Evolutionary conservation across 2,329 filamentous ascomycete species (phyloP), one percentile per base, ranked within the genome.

Genomic region (Phialophora expanda): DNA sequence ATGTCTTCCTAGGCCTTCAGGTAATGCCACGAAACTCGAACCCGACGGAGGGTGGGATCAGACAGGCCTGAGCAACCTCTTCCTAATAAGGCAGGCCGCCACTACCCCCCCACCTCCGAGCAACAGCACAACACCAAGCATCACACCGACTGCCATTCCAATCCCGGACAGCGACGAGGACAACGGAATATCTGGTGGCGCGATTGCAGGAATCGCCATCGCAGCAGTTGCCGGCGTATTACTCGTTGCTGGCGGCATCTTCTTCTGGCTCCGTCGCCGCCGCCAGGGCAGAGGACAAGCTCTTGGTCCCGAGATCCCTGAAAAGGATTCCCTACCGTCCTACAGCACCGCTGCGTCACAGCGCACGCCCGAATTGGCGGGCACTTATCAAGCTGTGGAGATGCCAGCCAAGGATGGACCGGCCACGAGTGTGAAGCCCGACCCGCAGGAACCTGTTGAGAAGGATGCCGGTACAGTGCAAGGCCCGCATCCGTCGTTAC

Each of bases 41-140:
- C 71, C 71, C 28, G 44, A 34, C 4, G 57, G 44, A n/a, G 71
- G 70, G 17, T 73, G 70, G 57, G 62, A 46, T 20, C 58, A 72
- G 20, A 8, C 53, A n/a, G 67, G 65, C 11, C 69, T 73, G 22
- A 62, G 64, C 28, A 38, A 48, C 24, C 58, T 73, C 11, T 73
- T 72, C 57, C 62, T 54, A 0, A 62, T 62, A 53, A 64, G 53
- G 12, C 58, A 51, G n/a, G 28, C 59, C 4, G 46, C 38, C 9
- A 57, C 59, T 34, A 32, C 53, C 7, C 26, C 66, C 7, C 12
- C 58, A 4, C 57, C 57, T 51, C 51, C 41, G 14, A 51, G 28
- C 30, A 63, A 26, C 38, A 51, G 28, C 32, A 22, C 61, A 44
- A 51, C 20, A 3, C 62, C 30, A 20, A 22, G 34, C 2, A 34